Conservation (phyloP, 306 rosid genomes). For the Vicia faba region DNA sequence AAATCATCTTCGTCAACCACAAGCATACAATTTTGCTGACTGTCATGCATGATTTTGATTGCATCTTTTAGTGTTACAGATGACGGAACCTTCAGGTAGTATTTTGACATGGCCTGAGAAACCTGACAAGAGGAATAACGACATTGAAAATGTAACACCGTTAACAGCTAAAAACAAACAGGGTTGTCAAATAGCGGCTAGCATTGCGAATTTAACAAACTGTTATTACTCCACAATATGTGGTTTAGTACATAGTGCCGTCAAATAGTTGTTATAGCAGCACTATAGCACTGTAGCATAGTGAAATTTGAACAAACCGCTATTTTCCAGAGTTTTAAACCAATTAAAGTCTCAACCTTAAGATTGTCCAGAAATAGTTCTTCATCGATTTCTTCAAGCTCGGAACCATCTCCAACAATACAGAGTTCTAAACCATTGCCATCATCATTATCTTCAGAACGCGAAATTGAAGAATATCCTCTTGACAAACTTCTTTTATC, state of each 20-base stretch:
- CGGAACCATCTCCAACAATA: conserved; percentile 48
- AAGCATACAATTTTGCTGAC: conserved; percentile 69
- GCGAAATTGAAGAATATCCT: conserved; percentile 69
- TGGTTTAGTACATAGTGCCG: no score
- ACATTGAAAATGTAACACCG: neutral
- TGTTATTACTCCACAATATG: no score
- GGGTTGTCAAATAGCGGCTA: no score
- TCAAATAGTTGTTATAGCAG: no score
- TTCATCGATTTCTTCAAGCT: conserved; percentile 56
- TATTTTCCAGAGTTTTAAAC: no score
- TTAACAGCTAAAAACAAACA: no score
- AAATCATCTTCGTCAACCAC: conserved; percentile 76
- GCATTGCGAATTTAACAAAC: no score
- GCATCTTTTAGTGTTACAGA: conserved; percentile 65
- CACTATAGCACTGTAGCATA: no score
- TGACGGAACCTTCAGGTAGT: conserved; percentile 64
- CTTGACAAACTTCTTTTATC: conserved; percentile 57
- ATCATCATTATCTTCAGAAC: conserved; percentile 53
- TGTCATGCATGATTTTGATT: conserved; percentile 61
- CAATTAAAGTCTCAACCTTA: conserved; percentile 50
- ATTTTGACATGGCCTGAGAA: conserved; percentile 78
- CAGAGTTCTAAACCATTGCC: conserved; percentile 67
- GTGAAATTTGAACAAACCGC: no score
- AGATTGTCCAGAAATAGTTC: conserved; percentile 76
- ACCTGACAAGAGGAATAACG: conserved; percentile 54